These are phyloP conservation scores for Amaranthus palmeri DNA, from an alignment of 148 eudicot species.

Conservation along the genomic window DNA sequence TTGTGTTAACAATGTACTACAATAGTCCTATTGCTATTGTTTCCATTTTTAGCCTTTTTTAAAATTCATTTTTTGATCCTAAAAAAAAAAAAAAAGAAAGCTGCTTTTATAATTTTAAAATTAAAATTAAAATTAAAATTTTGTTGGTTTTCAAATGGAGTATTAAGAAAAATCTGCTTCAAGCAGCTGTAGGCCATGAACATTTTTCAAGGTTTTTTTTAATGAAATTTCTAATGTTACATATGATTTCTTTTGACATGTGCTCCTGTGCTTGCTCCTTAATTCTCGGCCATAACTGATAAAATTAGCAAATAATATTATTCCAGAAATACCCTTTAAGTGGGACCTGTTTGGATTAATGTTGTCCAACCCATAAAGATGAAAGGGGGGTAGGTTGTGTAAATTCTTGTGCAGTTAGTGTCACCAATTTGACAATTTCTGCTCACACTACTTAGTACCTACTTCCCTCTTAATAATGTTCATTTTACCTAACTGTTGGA, in stretches of 20 bases:
- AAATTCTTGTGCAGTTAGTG: constrained; percentile 16
- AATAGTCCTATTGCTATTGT: too few relatives aligned
- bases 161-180: not conserved
- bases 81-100: too few relatives aligned
- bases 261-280: constrained; percentile 19
- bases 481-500: constrained; percentile 16
- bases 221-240: constrained; percentile 9
- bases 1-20: not conserved
- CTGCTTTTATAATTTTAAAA: not conserved
- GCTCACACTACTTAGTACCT: constrained; percentile 19
- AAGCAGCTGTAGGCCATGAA: not conserved
- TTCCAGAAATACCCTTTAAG: constrained; percentile 19
- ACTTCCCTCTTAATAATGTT: constrained; percentile 31
- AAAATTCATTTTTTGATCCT: too few relatives aligned
- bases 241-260: constrained; percentile 7
- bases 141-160: not conserved
- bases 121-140: not conserved
- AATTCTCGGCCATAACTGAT: constrained; percentile 19
- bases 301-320: not conserved
- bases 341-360: constrained; percentile 16
- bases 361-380: not conserved
- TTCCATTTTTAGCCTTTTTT: too few relatives aligned
- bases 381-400: constrained; percentile 12
- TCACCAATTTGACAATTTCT: constrained; percentile 4
- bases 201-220: not conserved